A percentile compares a stretch with the other conserved stretches of the same genome.
Evolutionary conservation across 352 stramenopile species (phyloP).

Genomic region (Blastocystis sp.): DNA sequence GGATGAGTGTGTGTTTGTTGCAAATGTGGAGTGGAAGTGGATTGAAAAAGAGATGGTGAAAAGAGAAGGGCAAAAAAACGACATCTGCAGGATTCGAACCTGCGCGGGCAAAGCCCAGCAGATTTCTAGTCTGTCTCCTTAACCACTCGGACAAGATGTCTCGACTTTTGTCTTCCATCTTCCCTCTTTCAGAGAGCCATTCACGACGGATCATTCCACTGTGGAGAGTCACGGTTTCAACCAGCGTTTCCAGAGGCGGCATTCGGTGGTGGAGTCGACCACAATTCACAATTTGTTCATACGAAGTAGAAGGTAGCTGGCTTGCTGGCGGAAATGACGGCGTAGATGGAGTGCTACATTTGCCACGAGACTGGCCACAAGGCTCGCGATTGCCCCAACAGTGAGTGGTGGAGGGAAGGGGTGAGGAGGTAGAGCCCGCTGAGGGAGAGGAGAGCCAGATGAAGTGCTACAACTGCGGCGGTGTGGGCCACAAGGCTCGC

Average conservation of each 20-base stretch:
- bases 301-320: not conserved
- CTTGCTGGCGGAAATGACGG: not conserved
- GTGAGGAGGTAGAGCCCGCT: not conserved
- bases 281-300: not conserved
- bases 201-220: too few species aligned
- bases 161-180: not conserved
- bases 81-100: conserved; percentile 69
- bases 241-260: too few species aligned
- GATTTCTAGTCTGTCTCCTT: conserved; percentile 69
- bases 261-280: too few species aligned
- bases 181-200: not conserved
- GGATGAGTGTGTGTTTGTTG: conserved; percentile 13
- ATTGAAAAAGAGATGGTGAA: not conserved
- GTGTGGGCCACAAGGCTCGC: not conserved
- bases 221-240: too few species aligned
- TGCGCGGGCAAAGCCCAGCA: conserved; percentile 66
- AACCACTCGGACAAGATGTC: conserved; percentile 69
- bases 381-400: not conserved
- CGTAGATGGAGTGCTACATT: not conserved
- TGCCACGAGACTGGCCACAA: conserved; percentile 55
- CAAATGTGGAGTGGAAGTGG: not conserved
- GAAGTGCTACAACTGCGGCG: conserved; percentile 45
- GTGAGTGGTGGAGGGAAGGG: not conserved
- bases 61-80: conserved; percentile 25
- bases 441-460: not conserved